Evolutionary conservation across 2,329 filamentous ascomycete species (phyloP).

Genomic region (Aspergillus oerlinghausenensis): DNA sequence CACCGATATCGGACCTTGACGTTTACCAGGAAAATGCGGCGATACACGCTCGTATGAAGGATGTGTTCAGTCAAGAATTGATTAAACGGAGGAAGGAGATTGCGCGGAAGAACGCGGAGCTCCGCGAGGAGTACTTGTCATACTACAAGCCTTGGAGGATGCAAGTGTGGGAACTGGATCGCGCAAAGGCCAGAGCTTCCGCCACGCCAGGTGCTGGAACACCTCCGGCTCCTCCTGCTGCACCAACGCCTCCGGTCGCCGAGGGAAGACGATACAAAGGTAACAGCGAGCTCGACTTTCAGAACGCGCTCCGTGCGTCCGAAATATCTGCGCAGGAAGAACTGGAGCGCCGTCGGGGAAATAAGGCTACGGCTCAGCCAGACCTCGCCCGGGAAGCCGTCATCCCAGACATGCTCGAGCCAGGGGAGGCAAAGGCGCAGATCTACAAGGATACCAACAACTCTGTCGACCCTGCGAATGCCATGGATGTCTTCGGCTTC

Average conservation of each 20-base stretch:
- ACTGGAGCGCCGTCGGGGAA: constrained; percentile 40
- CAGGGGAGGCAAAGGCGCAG: constrained; percentile 32
- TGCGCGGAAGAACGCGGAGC: constrained; percentile 35
- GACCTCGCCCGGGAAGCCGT: constrained; percentile 44
- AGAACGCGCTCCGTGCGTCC: constrained; percentile 45
- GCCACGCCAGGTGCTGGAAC: constrained; percentile 34
- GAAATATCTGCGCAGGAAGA: constrained; percentile 47
- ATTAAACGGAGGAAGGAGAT: constrained; percentile 36
- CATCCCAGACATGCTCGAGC: constrained; percentile 46
- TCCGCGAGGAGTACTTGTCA: constrained; percentile 38
- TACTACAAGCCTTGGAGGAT: constrained; percentile 45
- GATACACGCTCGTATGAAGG: constrained; percentile 36
- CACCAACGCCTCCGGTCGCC: constrained; percentile 28
- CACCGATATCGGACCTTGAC: constrained; percentile 43
- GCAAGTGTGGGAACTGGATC: constrained; percentile 40
- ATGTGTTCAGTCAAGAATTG: constrained; percentile 35
- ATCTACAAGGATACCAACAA: constrained; percentile 48
- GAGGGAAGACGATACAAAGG: constrained; percentile 43
- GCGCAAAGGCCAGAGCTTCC: constrained; percentile 34
- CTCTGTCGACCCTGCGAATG: constrained; percentile 33
- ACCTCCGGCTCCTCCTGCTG: constrained; percentile 29
- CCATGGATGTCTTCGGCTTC: constrained; percentile 43
- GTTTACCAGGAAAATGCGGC: constrained; percentile 39
- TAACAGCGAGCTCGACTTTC: constrained; percentile 47
- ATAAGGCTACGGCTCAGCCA: constrained; percentile 40